Evolutionary conservation across 225 moss, liverwort and hornwort genomes (phyloP).

Genomic region (Asterella californica): DNA sequence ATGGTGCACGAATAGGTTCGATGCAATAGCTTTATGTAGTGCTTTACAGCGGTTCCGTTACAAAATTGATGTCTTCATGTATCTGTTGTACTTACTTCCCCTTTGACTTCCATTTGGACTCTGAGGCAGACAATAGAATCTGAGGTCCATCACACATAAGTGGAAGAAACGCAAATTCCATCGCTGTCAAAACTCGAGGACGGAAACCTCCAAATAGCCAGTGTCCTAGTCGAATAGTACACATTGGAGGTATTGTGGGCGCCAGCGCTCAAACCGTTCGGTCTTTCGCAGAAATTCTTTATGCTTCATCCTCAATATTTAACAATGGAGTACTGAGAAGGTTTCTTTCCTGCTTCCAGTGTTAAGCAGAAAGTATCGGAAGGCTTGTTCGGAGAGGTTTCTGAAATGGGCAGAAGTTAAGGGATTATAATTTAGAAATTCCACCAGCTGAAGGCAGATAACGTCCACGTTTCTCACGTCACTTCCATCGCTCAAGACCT

Average conservation of each 20-base stretch:
- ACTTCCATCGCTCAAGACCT: slow-evolving; percentile 14
- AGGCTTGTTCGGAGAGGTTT: slow-evolving; percentile 28
- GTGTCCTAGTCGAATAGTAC: too few relatives aligned
- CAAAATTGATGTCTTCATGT: too few relatives aligned
- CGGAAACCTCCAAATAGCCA: background rate
- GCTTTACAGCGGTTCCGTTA: too few relatives aligned
- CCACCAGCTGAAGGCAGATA: slow-evolving; percentile 34
- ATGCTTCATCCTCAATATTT: background rate
- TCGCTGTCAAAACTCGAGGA: background rate
- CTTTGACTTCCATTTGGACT: too few relatives aligned
- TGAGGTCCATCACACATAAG: background rate
- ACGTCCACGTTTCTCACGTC: slow-evolving; percentile 14
- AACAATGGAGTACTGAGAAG: background rate
- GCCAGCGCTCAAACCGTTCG: background rate
- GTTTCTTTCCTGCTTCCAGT: slow-evolving; percentile 23
- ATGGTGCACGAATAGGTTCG: too few relatives aligned
- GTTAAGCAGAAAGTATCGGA: slow-evolving; percentile 29
- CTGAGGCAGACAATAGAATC: background rate
- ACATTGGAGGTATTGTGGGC: background rate
- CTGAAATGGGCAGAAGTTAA: slow-evolving; percentile 29
- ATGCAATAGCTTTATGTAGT: too few relatives aligned
- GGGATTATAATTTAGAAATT: slow-evolving; percentile 22
- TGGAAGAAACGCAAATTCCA: background rate
- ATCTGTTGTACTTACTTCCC: too few relatives aligned
- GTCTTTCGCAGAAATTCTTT: too few relatives aligned